Base-by-base conservation (phyloP, 768 basidiomycete species). In the Mycena vulgaris region DNA sequence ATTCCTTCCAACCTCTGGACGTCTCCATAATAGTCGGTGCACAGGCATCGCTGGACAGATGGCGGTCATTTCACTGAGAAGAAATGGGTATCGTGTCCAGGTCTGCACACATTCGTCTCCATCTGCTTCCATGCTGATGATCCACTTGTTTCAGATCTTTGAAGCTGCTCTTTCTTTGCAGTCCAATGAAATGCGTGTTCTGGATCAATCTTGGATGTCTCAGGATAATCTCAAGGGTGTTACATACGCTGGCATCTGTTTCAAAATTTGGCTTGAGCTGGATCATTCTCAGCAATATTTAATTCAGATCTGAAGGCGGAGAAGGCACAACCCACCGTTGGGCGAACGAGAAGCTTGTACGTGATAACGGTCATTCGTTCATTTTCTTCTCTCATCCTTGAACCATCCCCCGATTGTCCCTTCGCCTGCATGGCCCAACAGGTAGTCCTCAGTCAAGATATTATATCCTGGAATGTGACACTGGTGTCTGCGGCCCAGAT, bases 11-110 rank as follows among this genome's bases (percentile, higher is more conserved):
- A 37, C 31, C 60, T 52, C 55, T 71, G 2, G 39, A 63, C 10
- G 28, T 71, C 28, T 42, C 65, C 16, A 53, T 71, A n/a, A n/a
- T n/a, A 8, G 70, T 71, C 35, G 70, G 70, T 25, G 70, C 70
- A n/a, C n/a, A 7, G 70, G 70, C 25, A 71, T 67, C 19, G 70
- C 31, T 19, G 70, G 70, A 2, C 60, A 66, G 33, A 60, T 65
- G 13, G 64, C 70, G 1, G 64, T 65, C 33, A 23, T 71, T 2
- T 64, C 70, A 25, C 59, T 71, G 28, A 45, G 64, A 33, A 39
- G 56, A 45, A 59, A 59, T 11, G 71, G 71, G 0, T 67, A 72
- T 25, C 17, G 2, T 4, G 71, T 72, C 23, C 56, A 68, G 63
- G 71, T 72, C 28, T 19, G 51, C 23, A 23, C 23, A 14, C 13